Base-by-base conservation (phyloP, 495 filamentous ascomycete species). In the Trichoderma virens region DNA sequence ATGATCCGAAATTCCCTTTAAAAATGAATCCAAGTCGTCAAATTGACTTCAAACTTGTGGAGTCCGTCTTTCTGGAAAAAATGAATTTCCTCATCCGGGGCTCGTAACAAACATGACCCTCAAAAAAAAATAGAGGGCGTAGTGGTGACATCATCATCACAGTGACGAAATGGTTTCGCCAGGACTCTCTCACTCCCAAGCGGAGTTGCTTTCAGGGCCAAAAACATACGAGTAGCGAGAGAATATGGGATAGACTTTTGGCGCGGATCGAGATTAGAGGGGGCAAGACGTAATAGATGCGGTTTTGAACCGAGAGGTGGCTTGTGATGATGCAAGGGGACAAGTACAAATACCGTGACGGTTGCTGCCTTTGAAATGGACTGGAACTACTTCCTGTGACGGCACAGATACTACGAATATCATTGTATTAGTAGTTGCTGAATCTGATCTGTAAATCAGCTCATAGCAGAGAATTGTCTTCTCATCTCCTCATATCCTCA, bases 91-190 rank as follows among this genome's bases (percentile, higher is more conserved):
- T 16, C 27, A 30, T 56, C 51, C 51, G 51, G 41, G 6, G 27
- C 0, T 20, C 47, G 14, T 16, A 18, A 5, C 4, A 20, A 18
- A 18, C 14, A 45, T n/a, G 8, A 16, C 18, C 20, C 18, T 23
- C 43, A 6, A 47, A 30, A 16, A 27, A 14, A 9, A 0, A 25
- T 56, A 16, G 20, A 20, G 20, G 20, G 51, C 51, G 51, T 56
- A 56, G 67, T 74, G 65, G 69, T 75, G 73, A 75, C 73, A 68
- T 75, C 73, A 75, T 73, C 59, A 5, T 62, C 67, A 69, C 72
- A 69, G 67, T 60, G 23, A 63, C 61, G 61, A 43, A 28, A 63
- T 47, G 23, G 38, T 32, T 63, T 16, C 25, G 16, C 13, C n/a
- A 39, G 30, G 20, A 20, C 56, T 7, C 51, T n/a, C 14, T 9